Base-by-base conservation (phyloP, 257 asterid species). In the Jacaranda mimosifolia region DNA sequence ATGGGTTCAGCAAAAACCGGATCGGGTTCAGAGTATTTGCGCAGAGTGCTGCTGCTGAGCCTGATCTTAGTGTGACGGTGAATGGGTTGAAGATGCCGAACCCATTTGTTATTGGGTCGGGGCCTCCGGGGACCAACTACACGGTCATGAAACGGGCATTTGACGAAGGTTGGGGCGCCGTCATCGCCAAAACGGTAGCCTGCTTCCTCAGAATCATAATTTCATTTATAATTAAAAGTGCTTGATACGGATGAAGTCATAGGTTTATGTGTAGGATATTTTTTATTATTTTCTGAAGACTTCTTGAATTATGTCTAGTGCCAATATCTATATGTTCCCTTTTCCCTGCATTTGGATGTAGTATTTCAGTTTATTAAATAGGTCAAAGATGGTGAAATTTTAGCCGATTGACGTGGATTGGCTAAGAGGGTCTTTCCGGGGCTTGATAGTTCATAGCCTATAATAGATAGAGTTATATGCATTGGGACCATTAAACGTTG, bases 131-230 rank as follows among this genome's bases (percentile, higher is more conserved):
- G 0, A 95, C 99, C 72, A 95, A 95, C 78, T 88, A 89, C 81
- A 86, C 96, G 0, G 99, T 95, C 77, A 95, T 95, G 99, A 95
- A 89, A 79, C 89, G 92, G 73, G 99, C 98, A 13, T 95, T 95
- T 68, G 97, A 95, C 80, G 99, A 95, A 84, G 98, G 98, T 0
- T 95, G 99, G 98, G 99, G 99, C 46, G 99, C 89, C 82, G 99
- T 95, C 68, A 95, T 95, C 83, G 99, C 98, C 70, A 95, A 95
- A 87, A 95, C 99, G 90, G 99, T 95, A 83, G 26, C 46, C 5
- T 4, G n/a, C 17, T 36, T 39, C 9, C 26, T 42, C 36, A 15
- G 32, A 3, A 15, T 63, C 0, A 4, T 56, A 3, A 17, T 6
- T 60, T 35, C 19, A 1, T 55, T 43, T 11, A 15, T 48, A 8